phyloP scores from a whole-genome alignment of 192 early-diverging fungal species.

The Umbelopsis sp. region DNA sequence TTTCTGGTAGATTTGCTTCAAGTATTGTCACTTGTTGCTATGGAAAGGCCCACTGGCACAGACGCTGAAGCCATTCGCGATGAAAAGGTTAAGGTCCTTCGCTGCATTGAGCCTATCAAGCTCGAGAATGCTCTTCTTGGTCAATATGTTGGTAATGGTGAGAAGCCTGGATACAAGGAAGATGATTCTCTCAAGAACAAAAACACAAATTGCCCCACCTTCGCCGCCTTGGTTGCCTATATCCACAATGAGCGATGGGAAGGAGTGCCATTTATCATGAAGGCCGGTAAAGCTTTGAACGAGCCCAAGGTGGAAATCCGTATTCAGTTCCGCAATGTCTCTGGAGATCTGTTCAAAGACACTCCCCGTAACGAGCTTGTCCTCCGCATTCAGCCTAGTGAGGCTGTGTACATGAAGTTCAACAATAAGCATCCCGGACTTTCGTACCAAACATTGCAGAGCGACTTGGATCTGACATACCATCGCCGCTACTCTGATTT shows the following conservation, averaged over 20 bases:
- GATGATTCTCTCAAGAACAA: slow-evolving; percentile 84
- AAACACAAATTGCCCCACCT: slow-evolving; percentile 87
- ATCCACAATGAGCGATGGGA: slow-evolving; percentile 97
- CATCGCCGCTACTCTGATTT: slow-evolving; percentile 82
- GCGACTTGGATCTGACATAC: slow-evolving; percentile 95
- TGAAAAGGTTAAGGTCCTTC: slow-evolving; percentile 88
- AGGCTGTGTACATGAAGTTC: slow-evolving; percentile 97
- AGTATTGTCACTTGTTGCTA: slow-evolving; percentile 91
- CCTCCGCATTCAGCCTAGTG: slow-evolving; percentile 91
- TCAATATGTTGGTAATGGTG: slow-evolving; percentile 86
- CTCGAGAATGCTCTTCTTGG: slow-evolving; percentile 88
- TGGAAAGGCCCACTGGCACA: slow-evolving; percentile 90
- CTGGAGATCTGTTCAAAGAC: slow-evolving; percentile 77
- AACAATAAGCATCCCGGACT: slow-evolving; percentile 95
- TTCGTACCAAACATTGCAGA: slow-evolving; percentile 79
- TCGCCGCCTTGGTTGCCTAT: slow-evolving; percentile 83
- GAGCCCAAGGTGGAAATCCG: slow-evolving; percentile 94
- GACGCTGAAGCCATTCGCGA: slow-evolving; percentile 92
- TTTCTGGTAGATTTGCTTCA: slow-evolving; percentile 85
- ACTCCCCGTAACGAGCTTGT: slow-evolving; percentile 94
- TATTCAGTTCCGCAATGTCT: slow-evolving; percentile 94
- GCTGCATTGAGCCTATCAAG: slow-evolving; percentile 71
- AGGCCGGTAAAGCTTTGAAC: slow-evolving; percentile 89
- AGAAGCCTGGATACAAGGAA: slow-evolving; percentile 92
- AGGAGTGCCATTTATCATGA: slow-evolving; percentile 87